These are phyloP conservation scores for Leptographium wingfieldii DNA, from an alignment of 2,329 filamentous ascomycete genomes.

Conservation along the genomic window DNA sequence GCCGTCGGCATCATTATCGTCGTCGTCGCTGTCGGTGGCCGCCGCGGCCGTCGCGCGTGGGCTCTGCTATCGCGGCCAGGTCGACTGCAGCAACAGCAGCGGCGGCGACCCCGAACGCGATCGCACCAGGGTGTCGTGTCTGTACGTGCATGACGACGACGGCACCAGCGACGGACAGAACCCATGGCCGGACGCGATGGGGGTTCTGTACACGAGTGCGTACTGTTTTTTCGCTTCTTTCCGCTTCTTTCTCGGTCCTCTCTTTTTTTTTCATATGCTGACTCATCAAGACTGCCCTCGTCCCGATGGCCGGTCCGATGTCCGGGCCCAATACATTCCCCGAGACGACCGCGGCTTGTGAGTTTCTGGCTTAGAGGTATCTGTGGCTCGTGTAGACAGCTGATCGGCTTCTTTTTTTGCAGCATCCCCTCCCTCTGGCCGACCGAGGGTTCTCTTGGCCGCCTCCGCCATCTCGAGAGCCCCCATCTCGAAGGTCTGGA, in stretches of 20 bases:
- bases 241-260: not conserved
- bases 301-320: not conserved
- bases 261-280: not conserved
- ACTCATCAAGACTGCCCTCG: constrained; percentile 18
- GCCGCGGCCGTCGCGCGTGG: not conserved
- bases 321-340: constrained; percentile 29
- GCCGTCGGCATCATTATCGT: not conserved
- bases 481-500: not conserved
- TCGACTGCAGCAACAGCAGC: not conserved
- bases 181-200: constrained; percentile 23
- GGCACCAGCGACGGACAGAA: constrained; percentile 1
- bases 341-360: constrained; percentile 31
- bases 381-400: too few relatives aligned
- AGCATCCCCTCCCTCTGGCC: constrained; percentile 1
- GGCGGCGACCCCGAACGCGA: too few relatives aligned
- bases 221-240: not conserved
- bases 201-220: constrained; percentile 30
- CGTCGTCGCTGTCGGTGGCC: not conserved
- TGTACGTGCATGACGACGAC: constrained; percentile 9
- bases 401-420: too few relatives aligned
- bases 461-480: not conserved
- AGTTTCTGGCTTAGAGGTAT: constrained; percentile 1
- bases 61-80: not conserved
- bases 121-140: not conserved
- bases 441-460: not conserved